phyloP scores from a whole-genome alignment of 345 rosid genomes.

The Conringia planisiliqua region DNA sequence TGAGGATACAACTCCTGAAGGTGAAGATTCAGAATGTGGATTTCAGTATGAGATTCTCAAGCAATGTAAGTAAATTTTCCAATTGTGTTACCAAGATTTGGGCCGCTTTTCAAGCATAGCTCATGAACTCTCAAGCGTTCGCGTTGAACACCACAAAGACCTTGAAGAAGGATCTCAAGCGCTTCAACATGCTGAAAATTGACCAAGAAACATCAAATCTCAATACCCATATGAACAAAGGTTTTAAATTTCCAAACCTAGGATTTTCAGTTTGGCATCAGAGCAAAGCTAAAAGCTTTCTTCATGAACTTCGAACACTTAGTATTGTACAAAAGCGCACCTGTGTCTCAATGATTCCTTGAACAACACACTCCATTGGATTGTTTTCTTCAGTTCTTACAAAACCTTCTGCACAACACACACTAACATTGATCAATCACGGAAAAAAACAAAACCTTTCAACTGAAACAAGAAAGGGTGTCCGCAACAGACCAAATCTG shows the following conservation, averaged over 20 bases:
- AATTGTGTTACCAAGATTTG: constrained; percentile 72
- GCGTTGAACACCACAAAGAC: constrained; percentile 94
- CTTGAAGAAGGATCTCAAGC: constrained; percentile 96
- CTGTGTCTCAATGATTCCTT: constrained; percentile 75
- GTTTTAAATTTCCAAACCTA: neutral
- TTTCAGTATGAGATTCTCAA: too few relatives aligned
- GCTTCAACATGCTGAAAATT: constrained; percentile 84
- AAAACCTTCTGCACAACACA: constrained; percentile 4
- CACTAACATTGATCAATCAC: neutral
- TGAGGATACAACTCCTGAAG: constrained; percentile 60
- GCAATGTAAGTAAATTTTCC: neutral
- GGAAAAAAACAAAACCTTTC: neutral
- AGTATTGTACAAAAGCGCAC: constrained; percentile 19
- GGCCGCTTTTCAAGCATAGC: constrained; percentile 70
- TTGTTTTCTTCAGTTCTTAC: constrained; percentile 8
- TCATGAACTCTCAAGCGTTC: constrained; percentile 88
- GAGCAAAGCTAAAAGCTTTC: neutral
- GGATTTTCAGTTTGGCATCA: neutral
- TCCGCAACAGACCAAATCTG: neutral
- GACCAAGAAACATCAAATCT: neutral
- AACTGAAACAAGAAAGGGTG: neutral
- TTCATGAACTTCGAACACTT: neutral
- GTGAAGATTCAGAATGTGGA: neutral
- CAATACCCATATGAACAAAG: neutral
- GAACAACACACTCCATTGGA: constrained; percentile 70